These are phyloP conservation scores for Didymella pinodella DNA, from an alignment of 2,329 filamentous ascomycete species.

Conservation along the genomic window DNA sequence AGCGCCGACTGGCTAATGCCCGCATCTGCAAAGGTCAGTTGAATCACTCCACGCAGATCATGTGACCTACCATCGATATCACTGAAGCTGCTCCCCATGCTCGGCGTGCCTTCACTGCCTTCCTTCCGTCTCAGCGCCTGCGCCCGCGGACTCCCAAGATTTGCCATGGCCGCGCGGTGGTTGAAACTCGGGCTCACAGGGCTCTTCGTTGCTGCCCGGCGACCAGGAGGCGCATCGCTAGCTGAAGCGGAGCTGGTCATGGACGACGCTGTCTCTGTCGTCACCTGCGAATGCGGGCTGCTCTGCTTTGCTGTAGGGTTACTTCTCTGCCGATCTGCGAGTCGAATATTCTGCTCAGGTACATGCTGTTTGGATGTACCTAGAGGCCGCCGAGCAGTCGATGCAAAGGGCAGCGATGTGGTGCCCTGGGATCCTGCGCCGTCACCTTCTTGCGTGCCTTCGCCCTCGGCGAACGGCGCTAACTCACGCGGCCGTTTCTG, in stretches of 20 bases:
- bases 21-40: slow-evolving; percentile 63
- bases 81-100: slow-evolving; percentile 78
- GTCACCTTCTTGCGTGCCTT: slow-evolving; percentile 51
- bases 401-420: slow-evolving; percentile 55
- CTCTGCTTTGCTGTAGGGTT: slow-evolving; percentile 20
- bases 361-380: slow-evolving; percentile 21
- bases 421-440: slow-evolving; percentile 63
- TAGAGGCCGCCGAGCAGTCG: slow-evolving; percentile 23
- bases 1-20: slow-evolving; percentile 82
- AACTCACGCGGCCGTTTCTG: slow-evolving; percentile 42
- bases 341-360: slow-evolving; percentile 23
- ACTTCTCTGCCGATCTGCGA: slow-evolving; percentile 14
- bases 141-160: slow-evolving; percentile 59
- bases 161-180: slow-evolving; percentile 65
- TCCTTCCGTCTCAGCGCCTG: slow-evolving; percentile 33
- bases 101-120: slow-evolving; percentile 48
- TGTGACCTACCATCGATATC: slow-evolving; percentile 73
- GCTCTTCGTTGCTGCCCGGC: slow-evolving; percentile 29
- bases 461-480: slow-evolving; percentile 35
- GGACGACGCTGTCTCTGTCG: slow-evolving; percentile 57
- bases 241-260: slow-evolving; percentile 57
- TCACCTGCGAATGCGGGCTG: slow-evolving; percentile 32
- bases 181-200: slow-evolving; percentile 58
- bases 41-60: background rate
- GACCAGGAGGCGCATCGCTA: slow-evolving; percentile 35